These are phyloP conservation scores for Postia placenta DNA, from an alignment of 768 basidiomycete genomes.

Conservation along the genomic window DNA sequence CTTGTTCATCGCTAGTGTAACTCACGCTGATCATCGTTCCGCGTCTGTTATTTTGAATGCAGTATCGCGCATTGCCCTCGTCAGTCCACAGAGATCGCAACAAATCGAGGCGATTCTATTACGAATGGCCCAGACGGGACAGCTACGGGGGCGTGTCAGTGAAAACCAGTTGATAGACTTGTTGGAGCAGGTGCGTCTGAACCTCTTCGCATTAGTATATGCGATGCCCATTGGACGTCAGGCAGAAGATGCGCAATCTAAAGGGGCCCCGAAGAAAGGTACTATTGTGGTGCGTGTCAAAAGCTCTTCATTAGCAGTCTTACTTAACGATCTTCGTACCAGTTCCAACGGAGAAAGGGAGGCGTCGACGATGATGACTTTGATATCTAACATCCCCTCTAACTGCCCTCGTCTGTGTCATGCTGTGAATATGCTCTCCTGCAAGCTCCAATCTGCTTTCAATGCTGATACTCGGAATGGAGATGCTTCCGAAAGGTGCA, in stretches of 20 bases:
- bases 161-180: constrained; percentile 82
- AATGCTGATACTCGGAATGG: background rate
- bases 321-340: background rate
- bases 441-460: constrained; percentile 2
- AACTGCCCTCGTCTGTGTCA: too few species aligned
- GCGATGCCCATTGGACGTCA: too few species aligned
- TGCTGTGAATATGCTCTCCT: background rate
- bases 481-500: too few species aligned
- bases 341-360: constrained; percentile 32
- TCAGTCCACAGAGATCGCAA: constrained; percentile 73
- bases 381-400: constrained; percentile 2
- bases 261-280: constrained; percentile 30
- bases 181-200: constrained; percentile 65
- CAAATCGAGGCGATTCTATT: constrained; percentile 76
- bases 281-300: constrained; percentile 32
- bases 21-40: too few species aligned
- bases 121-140: constrained; percentile 80
- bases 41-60: too few species aligned
- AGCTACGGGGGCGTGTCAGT: constrained; percentile 67
- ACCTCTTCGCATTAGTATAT: too few species aligned
- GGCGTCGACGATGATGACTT: constrained; percentile 29
- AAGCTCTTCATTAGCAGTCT: background rate
- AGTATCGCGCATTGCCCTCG: constrained; percentile 87
- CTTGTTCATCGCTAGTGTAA: background rate
- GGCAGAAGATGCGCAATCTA: constrained; percentile 40